phyloP scores from a whole-genome alignment of 2,329 filamentous ascomycete genomes.

The Ascochyta pisi region DNA sequence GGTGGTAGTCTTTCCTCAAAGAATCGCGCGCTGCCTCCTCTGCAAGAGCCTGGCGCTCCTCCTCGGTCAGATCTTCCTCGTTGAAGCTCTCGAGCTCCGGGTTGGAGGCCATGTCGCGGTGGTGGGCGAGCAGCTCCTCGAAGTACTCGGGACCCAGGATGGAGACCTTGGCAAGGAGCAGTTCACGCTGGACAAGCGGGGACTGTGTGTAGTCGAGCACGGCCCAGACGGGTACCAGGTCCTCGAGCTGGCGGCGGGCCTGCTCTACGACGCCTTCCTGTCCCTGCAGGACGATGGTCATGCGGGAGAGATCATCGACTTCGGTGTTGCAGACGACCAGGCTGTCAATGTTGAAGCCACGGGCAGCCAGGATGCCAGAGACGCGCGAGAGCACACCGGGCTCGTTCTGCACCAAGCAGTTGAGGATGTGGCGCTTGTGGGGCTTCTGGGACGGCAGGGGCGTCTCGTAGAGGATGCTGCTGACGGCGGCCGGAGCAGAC shows the following conservation, averaged over 20 bases:
- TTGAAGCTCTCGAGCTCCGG: slow-evolving; percentile 38
- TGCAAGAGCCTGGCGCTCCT: slow-evolving; percentile 40
- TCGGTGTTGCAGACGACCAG: slow-evolving; percentile 98
- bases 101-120: slow-evolving; percentile 80
- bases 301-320: slow-evolving; percentile 93
- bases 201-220: slow-evolving; percentile 95
- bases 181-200: slow-evolving; percentile 92
- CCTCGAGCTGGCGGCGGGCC: slow-evolving; percentile 91
- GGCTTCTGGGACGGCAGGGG: slow-evolving; percentile 82
- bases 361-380: slow-evolving; percentile 91
- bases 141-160: slow-evolving; percentile 98
- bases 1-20: slow-evolving; percentile 78
- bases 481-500: slow-evolving; percentile 89
- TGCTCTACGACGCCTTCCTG: slow-evolving; percentile 98
- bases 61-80: slow-evolving; percentile 37
- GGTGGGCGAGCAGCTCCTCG: slow-evolving; percentile 93
- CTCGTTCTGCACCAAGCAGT: slow-evolving; percentile 98
- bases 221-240: slow-evolving; percentile 97
- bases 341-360: slow-evolving; percentile 99
- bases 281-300: slow-evolving; percentile 97
- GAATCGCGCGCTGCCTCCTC: slow-evolving; percentile 50
- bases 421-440: slow-evolving; percentile 93
- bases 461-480: slow-evolving; percentile 98
- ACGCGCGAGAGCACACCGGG: slow-evolving; percentile 96
- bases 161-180: slow-evolving; percentile 94